These are phyloP conservation scores for Coffea canephora DNA, from an alignment of 257 asterid species.

Conservation along the genomic window DNA sequence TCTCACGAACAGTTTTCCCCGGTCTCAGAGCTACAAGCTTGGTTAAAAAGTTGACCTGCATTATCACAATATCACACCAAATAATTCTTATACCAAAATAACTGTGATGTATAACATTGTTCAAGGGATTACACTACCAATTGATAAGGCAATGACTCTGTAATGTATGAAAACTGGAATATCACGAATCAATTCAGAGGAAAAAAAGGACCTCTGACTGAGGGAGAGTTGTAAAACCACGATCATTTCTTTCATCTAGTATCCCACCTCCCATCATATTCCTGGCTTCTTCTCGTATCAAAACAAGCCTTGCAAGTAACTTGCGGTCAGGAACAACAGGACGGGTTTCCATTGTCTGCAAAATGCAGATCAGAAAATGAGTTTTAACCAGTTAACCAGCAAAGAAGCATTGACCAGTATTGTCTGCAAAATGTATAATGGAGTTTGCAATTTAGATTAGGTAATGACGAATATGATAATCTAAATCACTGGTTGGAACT, in stretches of 20 bases:
- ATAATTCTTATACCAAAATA: constrained; percentile 12
- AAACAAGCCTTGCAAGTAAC: constrained; percentile 92
- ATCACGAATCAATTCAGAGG: constrained; percentile 13
- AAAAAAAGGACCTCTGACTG: constrained; percentile 73
- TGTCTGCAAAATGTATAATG: neutral
- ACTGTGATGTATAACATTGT: neutral
- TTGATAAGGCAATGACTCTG: neutral
- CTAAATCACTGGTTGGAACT: neutral
- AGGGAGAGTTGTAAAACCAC: constrained; percentile 84
- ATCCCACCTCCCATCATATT: constrained; percentile 98
- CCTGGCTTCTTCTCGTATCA: constrained; percentile 97
- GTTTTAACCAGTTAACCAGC: neutral
- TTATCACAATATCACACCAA: constrained; percentile 12
- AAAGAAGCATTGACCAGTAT: neutral
- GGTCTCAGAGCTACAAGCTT: constrained; percentile 83
- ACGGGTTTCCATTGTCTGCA: constrained; percentile 89
- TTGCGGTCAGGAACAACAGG: constrained; percentile 77
- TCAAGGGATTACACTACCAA: neutral
- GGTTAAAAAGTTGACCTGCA: constrained; percentile 85
- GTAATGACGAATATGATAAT: neutral
- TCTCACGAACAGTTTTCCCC: constrained; percentile 74
- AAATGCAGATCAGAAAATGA: neutral
- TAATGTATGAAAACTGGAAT: neutral
- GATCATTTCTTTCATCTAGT: constrained; percentile 91
- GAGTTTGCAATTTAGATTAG: neutral